Evolutionary conservation across 1,139 yeast species (phyloP).

Genomic region (Sugiyamaella sp.): DNA sequence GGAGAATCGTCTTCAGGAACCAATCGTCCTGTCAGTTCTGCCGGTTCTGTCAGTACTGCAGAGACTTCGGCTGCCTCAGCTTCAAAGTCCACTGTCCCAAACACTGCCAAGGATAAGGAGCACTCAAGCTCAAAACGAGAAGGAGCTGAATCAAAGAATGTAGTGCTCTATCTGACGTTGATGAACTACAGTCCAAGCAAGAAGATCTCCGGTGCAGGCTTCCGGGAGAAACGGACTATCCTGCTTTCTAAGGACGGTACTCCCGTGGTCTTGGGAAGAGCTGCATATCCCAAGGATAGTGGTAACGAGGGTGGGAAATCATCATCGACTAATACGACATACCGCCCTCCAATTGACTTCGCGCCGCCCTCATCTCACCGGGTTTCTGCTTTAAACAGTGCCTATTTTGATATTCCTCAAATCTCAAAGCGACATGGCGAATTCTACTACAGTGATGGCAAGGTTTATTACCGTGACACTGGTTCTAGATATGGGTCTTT

Average conservation of each 20-base stretch:
- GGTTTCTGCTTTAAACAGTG: slow-evolving; percentile 23
- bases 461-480: slow-evolving; percentile 26
- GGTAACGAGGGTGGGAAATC: background rate
- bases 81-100: no score
- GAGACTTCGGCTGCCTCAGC: no score
- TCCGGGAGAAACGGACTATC: no score
- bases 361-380: slow-evolving; percentile 5
- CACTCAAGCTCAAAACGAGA: no score
- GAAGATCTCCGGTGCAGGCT: no score
- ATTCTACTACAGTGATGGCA: slow-evolving; percentile 21
- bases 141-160: no score
- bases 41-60: no score
- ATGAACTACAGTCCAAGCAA: no score
- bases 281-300: slow-evolving; percentile 5
- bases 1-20: no score
- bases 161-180: no score
- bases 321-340: background rate
- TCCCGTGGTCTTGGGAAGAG: slow-evolving; percentile 21
- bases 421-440: slow-evolving; percentile 32
- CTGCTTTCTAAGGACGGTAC: background rate
- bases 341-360: background rate
- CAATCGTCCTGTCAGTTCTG: no score
- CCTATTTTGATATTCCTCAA: slow-evolving; percentile 27
- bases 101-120: no score
- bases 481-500: slow-evolving; percentile 31